Conservation (phyloP, 2,329 filamentous ascomycete genomes). For the Diaporthe batatas region DNA sequence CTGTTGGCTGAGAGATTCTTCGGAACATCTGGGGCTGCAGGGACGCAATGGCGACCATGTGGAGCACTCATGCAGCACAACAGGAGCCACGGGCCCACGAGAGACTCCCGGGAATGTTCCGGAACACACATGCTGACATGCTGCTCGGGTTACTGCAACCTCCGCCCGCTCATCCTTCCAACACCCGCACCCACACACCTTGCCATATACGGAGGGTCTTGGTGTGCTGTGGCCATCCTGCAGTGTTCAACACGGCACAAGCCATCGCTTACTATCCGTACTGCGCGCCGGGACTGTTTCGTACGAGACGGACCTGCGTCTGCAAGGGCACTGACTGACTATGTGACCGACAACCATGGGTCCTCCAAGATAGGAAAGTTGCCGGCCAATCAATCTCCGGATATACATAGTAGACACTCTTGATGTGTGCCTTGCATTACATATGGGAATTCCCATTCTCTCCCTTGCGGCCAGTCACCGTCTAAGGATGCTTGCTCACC, state of each 20-base stretch:
- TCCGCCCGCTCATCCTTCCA: neutral
- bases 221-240: neutral
- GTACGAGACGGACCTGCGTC: neutral
- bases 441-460: neutral
- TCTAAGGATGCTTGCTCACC: neutral
- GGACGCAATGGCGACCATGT: neutral
- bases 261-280: neutral
- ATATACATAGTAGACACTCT: too few species aligned
- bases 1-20: constrained; percentile 14
- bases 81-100: constrained; percentile 24
- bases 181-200: too few species aligned
- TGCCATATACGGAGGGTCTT: neutral
- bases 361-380: constrained; percentile 27
- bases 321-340: neutral
- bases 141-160: neutral
- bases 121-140: neutral
- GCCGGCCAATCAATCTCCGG: neutral
- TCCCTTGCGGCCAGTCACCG: neutral
- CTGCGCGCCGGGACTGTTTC: neutral
- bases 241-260: too few species aligned
- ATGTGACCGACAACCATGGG: constrained; percentile 10
- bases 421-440: neutral
- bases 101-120: constrained; percentile 30
- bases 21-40: constrained; percentile 3
- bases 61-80: constrained; percentile 27